Evolutionary conservation across 139 green algal genomes (phyloP), one percentile per base, ranked within the genome.

Genomic region (Spirogloea muscicola): DNA sequence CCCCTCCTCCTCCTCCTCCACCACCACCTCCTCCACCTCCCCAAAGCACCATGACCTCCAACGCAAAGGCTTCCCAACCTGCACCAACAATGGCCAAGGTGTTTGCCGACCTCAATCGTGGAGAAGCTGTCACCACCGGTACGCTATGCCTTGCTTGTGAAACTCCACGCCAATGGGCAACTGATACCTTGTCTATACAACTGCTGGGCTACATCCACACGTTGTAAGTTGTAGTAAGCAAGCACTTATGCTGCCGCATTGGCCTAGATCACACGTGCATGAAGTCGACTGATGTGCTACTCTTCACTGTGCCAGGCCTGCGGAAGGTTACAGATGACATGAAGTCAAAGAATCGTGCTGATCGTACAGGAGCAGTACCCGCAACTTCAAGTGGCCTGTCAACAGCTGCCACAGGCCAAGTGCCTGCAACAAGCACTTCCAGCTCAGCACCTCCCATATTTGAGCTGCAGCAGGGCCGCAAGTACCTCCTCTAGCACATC

Each of bases 291-390:
- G n/a, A n/a, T n/a, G n/a, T n/a, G n/a, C n/a, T n/a, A n/a, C n/a
- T n/a, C n/a, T n/a, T n/a, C n/a, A n/a, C n/a, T n/a, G n/a, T n/a
- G n/a, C n/a, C 81, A 39, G 91, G 93, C 1, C 85, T 97, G 58
- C 74, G 80, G 13, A 95, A 96, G 77, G 93, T 97, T 6, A 97
- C 93, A 3, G 90, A 87, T 36, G 91, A 96, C 82, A 96, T 97
- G 93, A 97, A 97, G 86, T 89, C 87, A 10, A 97, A 97, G 84
- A 97, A 97, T 76, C 82, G 87, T 16, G 46, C 84, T 5, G 90
- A 96, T 42, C 76, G 89, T 5, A 83, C 57, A 2, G 89, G 89
- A 0, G 39, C 64, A 1, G 90, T 97, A 42, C 82, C 83, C 1
- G 72, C 74, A 13, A 33, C 5, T 31, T n/a, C n/a, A n/a, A n/a